Evolutionary conservation across 139 green algal species (phyloP).

Genomic region (Coccomyxa sp.): DNA sequence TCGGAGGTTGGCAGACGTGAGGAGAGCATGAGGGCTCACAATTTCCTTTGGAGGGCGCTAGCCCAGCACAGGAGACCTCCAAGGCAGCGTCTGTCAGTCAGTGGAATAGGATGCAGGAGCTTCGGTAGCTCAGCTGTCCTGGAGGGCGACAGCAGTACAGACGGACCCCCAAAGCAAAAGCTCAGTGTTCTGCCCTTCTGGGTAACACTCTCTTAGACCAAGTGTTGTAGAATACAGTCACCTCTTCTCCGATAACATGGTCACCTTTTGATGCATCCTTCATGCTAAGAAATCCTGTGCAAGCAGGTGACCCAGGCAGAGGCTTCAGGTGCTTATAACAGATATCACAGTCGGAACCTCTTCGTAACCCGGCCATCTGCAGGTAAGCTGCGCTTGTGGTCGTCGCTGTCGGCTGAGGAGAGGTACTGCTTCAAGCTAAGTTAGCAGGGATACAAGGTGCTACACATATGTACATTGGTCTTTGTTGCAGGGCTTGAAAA

Average conservation of each 20-base stretch:
- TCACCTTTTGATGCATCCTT: background rate
- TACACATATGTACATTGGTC: too few relatives aligned
- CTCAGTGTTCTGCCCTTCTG: background rate
- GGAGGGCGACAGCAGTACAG: background rate
- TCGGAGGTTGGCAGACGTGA: too few relatives aligned
- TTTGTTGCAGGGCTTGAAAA: slow-evolving; percentile 4
- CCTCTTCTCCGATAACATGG: too few relatives aligned
- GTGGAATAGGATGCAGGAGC: background rate
- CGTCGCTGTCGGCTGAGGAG: background rate
- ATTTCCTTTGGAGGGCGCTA: background rate
- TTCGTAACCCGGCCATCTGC: background rate
- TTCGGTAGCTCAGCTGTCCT: background rate
- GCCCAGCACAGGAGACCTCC: background rate
- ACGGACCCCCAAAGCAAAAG: background rate
- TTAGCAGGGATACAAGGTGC: too few relatives aligned
- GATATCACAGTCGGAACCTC: background rate
- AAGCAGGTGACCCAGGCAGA: background rate
- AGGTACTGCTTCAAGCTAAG: background rate
- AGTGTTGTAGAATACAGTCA: background rate
- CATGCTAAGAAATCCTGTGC: background rate
- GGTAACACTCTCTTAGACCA: background rate
- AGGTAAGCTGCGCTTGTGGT: background rate
- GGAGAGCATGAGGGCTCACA: background rate
- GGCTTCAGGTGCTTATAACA: background rate
- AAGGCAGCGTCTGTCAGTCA: background rate